Evolutionary conservation across 75 land plant genomes (phyloP), one percentile per base, ranked within the genome.

Genomic region (Pinus albicaulis): DNA sequence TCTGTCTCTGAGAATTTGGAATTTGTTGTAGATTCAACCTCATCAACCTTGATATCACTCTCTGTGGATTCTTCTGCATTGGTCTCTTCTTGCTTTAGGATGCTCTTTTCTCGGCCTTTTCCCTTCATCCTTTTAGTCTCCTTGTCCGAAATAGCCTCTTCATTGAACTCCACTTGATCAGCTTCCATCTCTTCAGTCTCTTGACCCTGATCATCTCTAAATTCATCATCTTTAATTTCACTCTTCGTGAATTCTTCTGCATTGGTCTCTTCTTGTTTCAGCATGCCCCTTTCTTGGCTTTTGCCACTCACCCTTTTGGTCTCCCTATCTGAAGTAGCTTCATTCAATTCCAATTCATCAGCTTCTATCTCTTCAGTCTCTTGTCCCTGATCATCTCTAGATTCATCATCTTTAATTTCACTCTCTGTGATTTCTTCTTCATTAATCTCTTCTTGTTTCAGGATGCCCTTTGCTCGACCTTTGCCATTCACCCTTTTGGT

Each of bases 131-230:
- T 55, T 52, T 55, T 55, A 20, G 56, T 72, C 20, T 16, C 15
- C 17, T 72, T 72, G 6, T 55, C 56, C 55, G 56, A 55, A 55
- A 55, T 16, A 72, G 57, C 26, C 55, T 24, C 55, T 72, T 24
- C 55, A 72, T 72, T 48, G 20, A 68, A 68, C n/a, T 38, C n/a
- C 48, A 0, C 52, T 68, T 68, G 71, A 34, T 68, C 71, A 41
- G 16, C 48, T 68, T 68, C 71, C n/a, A 44, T 20, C 23, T 38
- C 4, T 48, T n/a, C 22, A 17, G 52, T 19, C 2, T 38, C 41
- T 41, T 41, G 71, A 68, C 5, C 17, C 41, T 41, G 71, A 19
- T 44, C 41, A 20, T 7, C 20, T 19, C n/a, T 20, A 8, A 10
- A 48, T 48, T 48, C 71, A 68, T 68, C 71, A 41, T 68, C 71